Evolutionary conservation across 2,329 filamentous ascomycete genomes (phyloP).

Genomic region (Apiospora rasikravindrae): DNA sequence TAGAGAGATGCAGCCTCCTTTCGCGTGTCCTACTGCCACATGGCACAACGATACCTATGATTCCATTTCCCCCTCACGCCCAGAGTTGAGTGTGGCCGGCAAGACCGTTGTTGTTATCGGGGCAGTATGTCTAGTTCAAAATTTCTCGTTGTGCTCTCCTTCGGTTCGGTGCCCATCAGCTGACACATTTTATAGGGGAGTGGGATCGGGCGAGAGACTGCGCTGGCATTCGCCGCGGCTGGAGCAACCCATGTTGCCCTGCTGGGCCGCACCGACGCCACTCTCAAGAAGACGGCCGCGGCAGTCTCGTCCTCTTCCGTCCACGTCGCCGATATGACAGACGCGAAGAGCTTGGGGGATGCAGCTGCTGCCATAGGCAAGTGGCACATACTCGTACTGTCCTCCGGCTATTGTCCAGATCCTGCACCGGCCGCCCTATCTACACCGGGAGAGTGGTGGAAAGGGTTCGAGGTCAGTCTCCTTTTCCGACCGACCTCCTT

Average conservation of each 20-base stretch:
- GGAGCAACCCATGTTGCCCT: constrained; percentile 36
- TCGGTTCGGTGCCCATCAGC: no score
- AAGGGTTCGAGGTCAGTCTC: no score
- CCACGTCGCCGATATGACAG: constrained; percentile 24
- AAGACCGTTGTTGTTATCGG: constrained; percentile 41
- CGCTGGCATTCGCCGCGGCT: constrained; percentile 32
- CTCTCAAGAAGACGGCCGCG: constrained; percentile 31
- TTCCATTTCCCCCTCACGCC: constrained; percentile 27
- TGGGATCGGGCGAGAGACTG: constrained; percentile 37
- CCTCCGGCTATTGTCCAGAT: no score
- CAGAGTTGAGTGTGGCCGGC: constrained; percentile 30
- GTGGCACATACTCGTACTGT: no score
- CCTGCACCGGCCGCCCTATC: no score
- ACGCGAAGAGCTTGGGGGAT: constrained; percentile 18
- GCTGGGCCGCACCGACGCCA: constrained; percentile 29
- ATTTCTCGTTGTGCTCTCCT: no score
- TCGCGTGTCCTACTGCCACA: constrained; percentile 16
- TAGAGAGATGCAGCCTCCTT: not conserved
- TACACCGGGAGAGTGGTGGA: no score
- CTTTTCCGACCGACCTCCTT: no score
- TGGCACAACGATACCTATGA: constrained; percentile 30
- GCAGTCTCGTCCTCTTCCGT: constrained; percentile 18
- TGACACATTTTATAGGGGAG: constrained; percentile 20
- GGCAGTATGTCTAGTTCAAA: constrained; percentile 19
- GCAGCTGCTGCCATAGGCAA: no score